Evolutionary conservation across 2,329 filamentous ascomycete species (phyloP).

Genomic region (Boeremia exigua): DNA sequence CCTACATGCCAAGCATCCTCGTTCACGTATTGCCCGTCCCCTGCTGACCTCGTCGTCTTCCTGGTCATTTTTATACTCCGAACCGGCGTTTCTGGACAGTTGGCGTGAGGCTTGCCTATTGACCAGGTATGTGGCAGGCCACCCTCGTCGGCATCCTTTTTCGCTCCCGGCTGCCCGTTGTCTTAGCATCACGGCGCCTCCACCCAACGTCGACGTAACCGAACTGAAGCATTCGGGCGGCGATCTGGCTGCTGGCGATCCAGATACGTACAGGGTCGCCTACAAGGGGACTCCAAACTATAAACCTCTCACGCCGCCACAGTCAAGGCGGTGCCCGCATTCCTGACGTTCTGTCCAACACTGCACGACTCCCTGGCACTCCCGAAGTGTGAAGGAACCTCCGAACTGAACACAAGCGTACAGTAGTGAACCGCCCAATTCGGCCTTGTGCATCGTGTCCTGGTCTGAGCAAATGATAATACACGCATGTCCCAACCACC

Average conservation of each 20-base stretch:
- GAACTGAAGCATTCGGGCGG: constrained; percentile 39
- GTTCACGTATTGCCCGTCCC: constrained; percentile 29
- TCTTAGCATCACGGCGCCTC: constrained; percentile 44
- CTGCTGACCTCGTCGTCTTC: constrained; percentile 22
- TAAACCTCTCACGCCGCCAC: constrained; percentile 49
- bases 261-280: constrained; percentile 46
- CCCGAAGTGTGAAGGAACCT: constrained; percentile 43
- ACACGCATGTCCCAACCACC: constrained; percentile 53
- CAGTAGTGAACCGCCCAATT: constrained; percentile 43
- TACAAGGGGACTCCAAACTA: constrained; percentile 41
- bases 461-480: constrained; percentile 50
- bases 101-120: constrained; percentile 43
- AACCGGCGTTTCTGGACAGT: constrained; percentile 33
- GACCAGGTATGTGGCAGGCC: constrained; percentile 34
- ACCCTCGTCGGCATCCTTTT: constrained; percentile 35
- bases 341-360: constrained; percentile 49
- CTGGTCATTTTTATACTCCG: constrained; percentile 38
- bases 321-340: constrained; percentile 47
- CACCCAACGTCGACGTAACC: constrained; percentile 46
- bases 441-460: constrained; percentile 50
- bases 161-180: constrained; percentile 40
- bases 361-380: constrained; percentile 47
- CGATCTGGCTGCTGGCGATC: constrained; percentile 49
- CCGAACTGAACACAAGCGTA: constrained; percentile 41
- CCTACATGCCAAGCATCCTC: constrained; percentile 35